Percentiles rank a stretch among this genome's conserved stretches.
phyloP scores from a whole-genome alignment of 768 basidiomycete species.

The Lactarius evosmus region DNA sequence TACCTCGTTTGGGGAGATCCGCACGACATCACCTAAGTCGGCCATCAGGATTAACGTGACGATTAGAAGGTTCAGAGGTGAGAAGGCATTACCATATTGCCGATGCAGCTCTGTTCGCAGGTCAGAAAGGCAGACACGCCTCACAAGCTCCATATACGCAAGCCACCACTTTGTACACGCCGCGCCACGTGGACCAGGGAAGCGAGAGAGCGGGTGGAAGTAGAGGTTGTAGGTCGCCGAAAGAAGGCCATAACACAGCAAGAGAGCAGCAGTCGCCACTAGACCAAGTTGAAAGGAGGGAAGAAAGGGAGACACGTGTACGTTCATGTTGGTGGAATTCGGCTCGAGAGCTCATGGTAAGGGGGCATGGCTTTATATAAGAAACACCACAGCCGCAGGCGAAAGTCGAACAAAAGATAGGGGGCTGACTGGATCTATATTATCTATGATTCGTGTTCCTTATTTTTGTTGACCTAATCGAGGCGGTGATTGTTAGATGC shows the following conservation, averaged over 20 bases:
- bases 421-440: neutral
- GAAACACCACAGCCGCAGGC: neutral
- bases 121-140: slow-evolving; percentile 10
- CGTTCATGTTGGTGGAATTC: neutral
- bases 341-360: neutral
- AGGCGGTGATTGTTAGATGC: neutral
- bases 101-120: slow-evolving; percentile 16
- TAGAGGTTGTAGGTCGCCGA: slow-evolving; percentile 8
- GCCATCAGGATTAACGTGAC: neutral
- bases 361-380: neutral
- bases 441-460: neutral
- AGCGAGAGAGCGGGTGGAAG: slow-evolving; percentile 21
- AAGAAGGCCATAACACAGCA: slow-evolving; percentile 2
- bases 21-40: slow-evolving; percentile 16
- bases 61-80: neutral
- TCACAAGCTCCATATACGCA: slow-evolving; percentile 20
- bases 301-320: neutral
- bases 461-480: neutral
- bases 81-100: slow-evolving; percentile 10
- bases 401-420: neutral
- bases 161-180: slow-evolving; percentile 23
- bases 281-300: slow-evolving; percentile 2
- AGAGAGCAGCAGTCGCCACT: neutral
- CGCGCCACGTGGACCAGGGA: slow-evolving; percentile 22
- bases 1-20: slow-evolving; percentile 23